A percentile compares a stretch with the other conserved stretches of the same genome.
phyloP scores from a whole-genome alignment of 2,329 filamentous ascomycete species.

The Pseudocercospora cruenta region DNA sequence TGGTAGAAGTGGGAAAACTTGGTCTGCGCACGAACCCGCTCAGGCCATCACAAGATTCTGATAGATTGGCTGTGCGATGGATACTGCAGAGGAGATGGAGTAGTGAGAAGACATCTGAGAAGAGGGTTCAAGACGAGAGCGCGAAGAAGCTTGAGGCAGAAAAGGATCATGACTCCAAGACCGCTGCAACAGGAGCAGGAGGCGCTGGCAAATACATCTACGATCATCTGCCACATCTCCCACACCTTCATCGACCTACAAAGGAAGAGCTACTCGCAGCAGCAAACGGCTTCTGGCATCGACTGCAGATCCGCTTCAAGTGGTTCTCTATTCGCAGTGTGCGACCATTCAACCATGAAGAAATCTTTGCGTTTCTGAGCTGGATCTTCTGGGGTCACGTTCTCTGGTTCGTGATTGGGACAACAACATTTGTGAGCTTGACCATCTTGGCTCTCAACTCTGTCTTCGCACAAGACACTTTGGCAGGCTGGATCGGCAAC shows the following conservation, averaged over 20 bases:
- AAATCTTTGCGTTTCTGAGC: slow-evolving; percentile 92
- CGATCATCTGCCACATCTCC: slow-evolving; percentile 66
- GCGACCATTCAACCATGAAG: slow-evolving; percentile 91
- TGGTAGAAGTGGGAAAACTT: slow-evolving; percentile 20
- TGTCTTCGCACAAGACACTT: slow-evolving; percentile 93
- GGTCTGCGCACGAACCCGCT: slow-evolving; percentile 15
- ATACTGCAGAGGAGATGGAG: slow-evolving; percentile 28
- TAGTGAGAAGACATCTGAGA: slow-evolving; percentile 19
- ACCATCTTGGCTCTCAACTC: slow-evolving; percentile 92
- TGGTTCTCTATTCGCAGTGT: slow-evolving; percentile 96
- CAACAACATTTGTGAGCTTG: slow-evolving; percentile 94
- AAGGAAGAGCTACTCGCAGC: slow-evolving; percentile 92
- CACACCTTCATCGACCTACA: slow-evolving; percentile 77
- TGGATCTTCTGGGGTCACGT: slow-evolving; percentile 95
- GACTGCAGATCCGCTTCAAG: slow-evolving; percentile 89
- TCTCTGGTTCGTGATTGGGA: slow-evolving; percentile 93
- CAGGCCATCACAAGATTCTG: slow-evolving; percentile 17
- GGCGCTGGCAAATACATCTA: slow-evolving; percentile 48
- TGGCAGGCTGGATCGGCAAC: slow-evolving; percentile 91
- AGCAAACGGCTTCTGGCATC: slow-evolving; percentile 89
- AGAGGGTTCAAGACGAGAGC: slow-evolving; percentile 26
- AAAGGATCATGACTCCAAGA: slow-evolving; percentile 27
- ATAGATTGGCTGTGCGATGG: slow-evolving; percentile 10
- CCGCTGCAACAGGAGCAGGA: slow-evolving; percentile 19
- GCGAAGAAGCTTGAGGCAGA: slow-evolving; percentile 23